Conservation (phyloP, 306 rosid genomes). For the Argentina anserina region DNA sequence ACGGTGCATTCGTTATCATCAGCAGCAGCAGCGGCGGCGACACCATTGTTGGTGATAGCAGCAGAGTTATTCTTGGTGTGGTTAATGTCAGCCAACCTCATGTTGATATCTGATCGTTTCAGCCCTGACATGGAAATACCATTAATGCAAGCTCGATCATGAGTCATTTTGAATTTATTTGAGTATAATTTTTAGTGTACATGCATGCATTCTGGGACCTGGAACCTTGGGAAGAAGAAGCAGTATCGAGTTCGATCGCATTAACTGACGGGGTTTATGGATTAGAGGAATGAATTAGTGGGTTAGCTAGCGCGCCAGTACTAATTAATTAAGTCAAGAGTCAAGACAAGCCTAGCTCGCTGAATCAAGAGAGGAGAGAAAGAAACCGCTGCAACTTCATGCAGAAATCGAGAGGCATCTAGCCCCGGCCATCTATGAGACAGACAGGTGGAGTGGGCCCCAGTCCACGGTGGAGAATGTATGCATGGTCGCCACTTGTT, state of each 20-base stretch:
- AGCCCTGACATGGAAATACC: slow-evolving; percentile 27
- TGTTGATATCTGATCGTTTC: slow-evolving; percentile 35
- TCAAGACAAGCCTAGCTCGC: not conserved
- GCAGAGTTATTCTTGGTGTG: not conserved
- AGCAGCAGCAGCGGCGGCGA: not conserved
- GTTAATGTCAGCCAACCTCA: slow-evolving; percentile 28
- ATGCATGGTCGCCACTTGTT: slow-evolving; percentile 55
- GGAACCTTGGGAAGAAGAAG: not conserved
- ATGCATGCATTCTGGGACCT: not conserved
- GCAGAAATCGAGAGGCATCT: not conserved
- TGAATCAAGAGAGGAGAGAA: not conserved
- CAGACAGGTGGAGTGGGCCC: slow-evolving; percentile 11
- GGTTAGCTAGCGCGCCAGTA: not conserved
- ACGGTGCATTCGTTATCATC: slow-evolving; percentile 64
- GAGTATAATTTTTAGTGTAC: not conserved
- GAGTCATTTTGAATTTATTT: not conserved
- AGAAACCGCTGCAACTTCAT: not conserved
- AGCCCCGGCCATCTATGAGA: not conserved
- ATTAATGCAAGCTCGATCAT: not conserved
- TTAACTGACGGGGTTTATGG: not conserved
- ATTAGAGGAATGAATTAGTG: not conserved
- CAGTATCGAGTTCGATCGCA: not conserved
- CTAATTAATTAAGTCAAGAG: not conserved
- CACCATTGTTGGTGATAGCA: not conserved
- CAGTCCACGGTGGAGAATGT: slow-evolving; percentile 1